Percentiles rank a stretch among this genome's conserved stretches.
These are phyloP conservation scores for Acanthamoeba royreba DNA, from an alignment of 208 protist genomes.

Conservation along the genomic window DNA sequence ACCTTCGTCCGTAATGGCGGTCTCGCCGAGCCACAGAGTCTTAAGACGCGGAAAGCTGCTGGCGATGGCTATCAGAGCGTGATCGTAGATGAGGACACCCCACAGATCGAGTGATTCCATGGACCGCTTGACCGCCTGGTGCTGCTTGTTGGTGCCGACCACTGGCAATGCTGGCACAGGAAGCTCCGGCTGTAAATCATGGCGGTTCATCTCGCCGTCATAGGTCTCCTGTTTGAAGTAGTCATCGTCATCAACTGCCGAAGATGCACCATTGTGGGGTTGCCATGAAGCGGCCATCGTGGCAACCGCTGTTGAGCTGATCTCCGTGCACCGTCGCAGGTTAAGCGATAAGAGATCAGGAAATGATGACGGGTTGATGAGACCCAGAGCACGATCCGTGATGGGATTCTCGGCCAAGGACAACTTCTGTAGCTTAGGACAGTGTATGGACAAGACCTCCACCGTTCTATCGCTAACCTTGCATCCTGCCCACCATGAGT, in stretches of 20 bases:
- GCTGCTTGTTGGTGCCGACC: neutral
- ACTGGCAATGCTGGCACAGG: neutral
- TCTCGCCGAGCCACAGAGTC: constrained; percentile 7
- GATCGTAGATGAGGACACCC: neutral
- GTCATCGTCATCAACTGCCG: neutral
- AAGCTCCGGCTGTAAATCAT: neutral
- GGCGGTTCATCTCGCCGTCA: neutral
- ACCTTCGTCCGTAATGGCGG: neutral
- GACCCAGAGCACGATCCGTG: neutral
- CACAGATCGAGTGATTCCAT: neutral
- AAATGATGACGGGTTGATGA: neutral
- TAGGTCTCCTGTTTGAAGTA: neutral
- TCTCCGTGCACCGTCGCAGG: neutral
- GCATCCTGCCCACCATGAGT: too few relatives aligned
- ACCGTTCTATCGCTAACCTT: neutral
- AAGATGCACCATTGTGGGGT: neutral
- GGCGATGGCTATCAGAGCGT: neutral
- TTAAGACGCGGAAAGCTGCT: neutral
- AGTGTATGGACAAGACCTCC: neutral
- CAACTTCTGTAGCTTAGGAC: neutral
- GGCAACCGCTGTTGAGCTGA: neutral
- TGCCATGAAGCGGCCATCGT: neutral
- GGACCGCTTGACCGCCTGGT: neutral
- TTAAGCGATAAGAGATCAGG: neutral
- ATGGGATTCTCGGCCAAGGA: constrained; percentile 31